Base-by-base conservation (phyloP, 176 grass and related monocot genomes). In the Cenchrus americanus region DNA sequence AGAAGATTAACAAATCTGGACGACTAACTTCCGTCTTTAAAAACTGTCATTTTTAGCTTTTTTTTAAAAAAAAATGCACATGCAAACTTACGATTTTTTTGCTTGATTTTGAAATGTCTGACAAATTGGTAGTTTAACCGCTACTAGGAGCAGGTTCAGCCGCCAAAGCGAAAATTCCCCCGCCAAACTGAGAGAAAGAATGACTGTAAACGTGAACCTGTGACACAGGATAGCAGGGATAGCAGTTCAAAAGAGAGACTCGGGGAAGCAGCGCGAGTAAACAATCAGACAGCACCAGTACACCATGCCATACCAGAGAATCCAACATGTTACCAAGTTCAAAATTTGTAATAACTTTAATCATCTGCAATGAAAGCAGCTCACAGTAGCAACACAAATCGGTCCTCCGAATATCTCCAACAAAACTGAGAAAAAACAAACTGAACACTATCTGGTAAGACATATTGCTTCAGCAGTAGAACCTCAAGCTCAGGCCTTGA, bases 401-500 rank as follows among this genome's bases (percentile, higher is more conserved):
- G 7, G 17, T 62, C 69, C 52, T 30, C 2, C 7, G 6, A 82
- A 83, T 49, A 86, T 90, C 62, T 15, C 74, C 59, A 46, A 86
- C 74, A 80, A 83, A 78, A 53, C 54, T 82, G 47, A 78, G 67
- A 2, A 60, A 79, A 79, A 23, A 23, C 1, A n/a, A 71, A 82
- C 10, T 19, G 52, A 69, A 82, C 23, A 48, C 74, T 79, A 74
- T 26, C 4, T 18, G 83, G 69, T 34, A 62, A 66, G 24, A 24
- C 30, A 10, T 5, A 30, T 79, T 52, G 15, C 17, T 79, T 57
- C 2, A 10, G 6, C 10, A 8, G 5, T 51, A 37, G 26, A 8
- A 27, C 2, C 17, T 8, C 1, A 30, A 40, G 66, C 23, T 53
- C 5, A 89, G 17, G 87, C 84, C 87, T 94, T 94, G 72, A 89